Evolutionary conservation across 768 basidiomycete genomes (phyloP), one percentile per base, ranked within the genome.

Genomic region (Leucocoprinus sp.): DNA sequence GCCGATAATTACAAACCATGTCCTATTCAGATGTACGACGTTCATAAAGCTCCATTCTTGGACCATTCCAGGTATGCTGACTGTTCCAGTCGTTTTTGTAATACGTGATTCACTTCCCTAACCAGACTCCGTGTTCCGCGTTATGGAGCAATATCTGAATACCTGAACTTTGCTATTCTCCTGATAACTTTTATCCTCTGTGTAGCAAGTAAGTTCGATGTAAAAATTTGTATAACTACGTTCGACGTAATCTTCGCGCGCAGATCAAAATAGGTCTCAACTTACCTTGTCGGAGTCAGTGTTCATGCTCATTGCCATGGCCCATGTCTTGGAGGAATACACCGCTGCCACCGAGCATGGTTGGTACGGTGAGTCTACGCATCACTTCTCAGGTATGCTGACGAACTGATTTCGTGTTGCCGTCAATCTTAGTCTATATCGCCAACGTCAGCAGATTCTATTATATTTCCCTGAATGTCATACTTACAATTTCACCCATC

Each of bases 1-100:
- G 82, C 84, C 14, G 95, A 97, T 61, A 87, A 89, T 56, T 97
- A 97, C 67, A 91, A 88, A 63, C 77, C 75, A 24, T 74, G 75
- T 33, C 76, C 76, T 14, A 88, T 84, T 52, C 78, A 82, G 54
- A 68, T 82, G 24, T 91, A 92, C 59, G 72, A 89, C 55, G 67
- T 71, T 28, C 71, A 74, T 19, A 72, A 67, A 14, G 78, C 79
- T 1, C 81, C 85, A 0, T 81, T 87, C 56, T 70, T 93, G 11
- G 84, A 93, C 57, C 91, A 96, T 57, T 91, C 92, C 57, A 71
- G 88, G 80, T 80, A 15, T 14, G 6, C 19, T 8, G 23, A 29
- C 37, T 8, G 21, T 23, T 42, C 43, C 42, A 5, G 9, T 31
- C 4, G 31, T 27, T 27, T n/a, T 35, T 37, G 12, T 15, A 36